Conservation (phyloP, 75 land plant species). For the Sequoia sempervirens region DNA sequence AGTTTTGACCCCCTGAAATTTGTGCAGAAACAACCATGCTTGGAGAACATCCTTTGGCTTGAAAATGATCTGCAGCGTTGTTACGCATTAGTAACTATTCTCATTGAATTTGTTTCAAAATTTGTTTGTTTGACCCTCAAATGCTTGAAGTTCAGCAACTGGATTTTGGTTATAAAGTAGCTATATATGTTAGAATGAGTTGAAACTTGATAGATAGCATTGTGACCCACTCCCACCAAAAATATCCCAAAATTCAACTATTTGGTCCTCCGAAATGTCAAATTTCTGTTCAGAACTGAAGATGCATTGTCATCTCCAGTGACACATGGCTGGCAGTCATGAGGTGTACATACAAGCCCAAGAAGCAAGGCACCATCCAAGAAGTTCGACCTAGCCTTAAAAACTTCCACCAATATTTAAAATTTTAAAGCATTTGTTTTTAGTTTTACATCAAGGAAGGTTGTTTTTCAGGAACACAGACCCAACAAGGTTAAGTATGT, state of each 20-base stretch:
- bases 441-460: too few relatives aligned
- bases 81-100: neutral
- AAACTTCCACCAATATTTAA: too few relatives aligned
- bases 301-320: neutral
- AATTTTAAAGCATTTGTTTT: too few relatives aligned
- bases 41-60: neutral
- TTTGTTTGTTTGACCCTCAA: neutral
- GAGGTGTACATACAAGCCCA: too few relatives aligned
- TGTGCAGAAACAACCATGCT: neutral
- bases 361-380: too few relatives aligned
- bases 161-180: neutral
- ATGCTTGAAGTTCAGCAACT: neutral
- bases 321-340: too few relatives aligned
- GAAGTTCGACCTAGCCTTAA: too few relatives aligned
- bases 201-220: neutral
- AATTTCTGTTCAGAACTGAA: neutral
- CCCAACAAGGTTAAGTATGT: too few relatives aligned
- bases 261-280: neutral
- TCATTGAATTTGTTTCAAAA: neutral
- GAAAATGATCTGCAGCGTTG: too few relatives aligned
- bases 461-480: too few relatives aligned
- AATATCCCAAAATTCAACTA: neutral
- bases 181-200: neutral
- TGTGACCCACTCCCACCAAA: neutral
- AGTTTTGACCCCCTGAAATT: neutral